Evolutionary conservation across 345 rosid genomes (phyloP).

Genomic region (Nephelium lappaceum): DNA sequence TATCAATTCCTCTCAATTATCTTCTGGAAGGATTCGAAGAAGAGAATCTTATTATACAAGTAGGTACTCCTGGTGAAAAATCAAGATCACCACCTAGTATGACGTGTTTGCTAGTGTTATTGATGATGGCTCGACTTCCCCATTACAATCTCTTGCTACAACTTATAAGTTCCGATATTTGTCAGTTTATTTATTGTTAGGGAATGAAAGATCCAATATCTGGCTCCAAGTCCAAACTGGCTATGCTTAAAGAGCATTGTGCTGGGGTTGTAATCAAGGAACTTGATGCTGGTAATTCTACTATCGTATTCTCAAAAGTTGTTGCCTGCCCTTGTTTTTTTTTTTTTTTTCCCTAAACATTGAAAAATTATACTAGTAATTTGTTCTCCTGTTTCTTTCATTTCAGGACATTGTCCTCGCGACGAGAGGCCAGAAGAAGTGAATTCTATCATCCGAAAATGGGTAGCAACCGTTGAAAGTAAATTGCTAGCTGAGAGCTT

Average conservation of each 20-base stretch:
- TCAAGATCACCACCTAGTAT: neutral
- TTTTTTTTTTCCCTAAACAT: neutral
- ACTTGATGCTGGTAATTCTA: constrained; percentile 66
- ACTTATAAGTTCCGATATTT: neutral
- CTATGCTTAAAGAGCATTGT: constrained; percentile 62
- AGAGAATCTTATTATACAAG: constrained; percentile 75
- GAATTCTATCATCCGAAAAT: constrained; percentile 52
- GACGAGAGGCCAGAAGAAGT: constrained; percentile 75
- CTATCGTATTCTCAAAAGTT: neutral
- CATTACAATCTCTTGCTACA: neutral
- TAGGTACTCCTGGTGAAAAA: constrained; percentile 19
- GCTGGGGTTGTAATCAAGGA: constrained; percentile 46
- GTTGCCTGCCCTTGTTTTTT: neutral
- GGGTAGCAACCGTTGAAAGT: constrained; percentile 47
- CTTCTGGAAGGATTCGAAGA: constrained; percentile 62
- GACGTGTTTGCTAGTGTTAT: no score
- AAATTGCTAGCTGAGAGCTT: constrained; percentile 22
- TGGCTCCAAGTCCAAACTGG: constrained; percentile 62
- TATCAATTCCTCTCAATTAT: constrained; percentile 78
- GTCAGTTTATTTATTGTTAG: constrained; percentile 34
- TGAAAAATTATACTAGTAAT: neutral
- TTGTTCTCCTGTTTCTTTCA: neutral
- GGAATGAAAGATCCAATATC: constrained; percentile 86
- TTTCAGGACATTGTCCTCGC: constrained; percentile 82
- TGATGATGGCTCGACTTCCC: neutral